These are phyloP conservation scores for Cadophora gregata DNA, from an alignment of 2,329 filamentous ascomycete species.

Conservation along the genomic window DNA sequence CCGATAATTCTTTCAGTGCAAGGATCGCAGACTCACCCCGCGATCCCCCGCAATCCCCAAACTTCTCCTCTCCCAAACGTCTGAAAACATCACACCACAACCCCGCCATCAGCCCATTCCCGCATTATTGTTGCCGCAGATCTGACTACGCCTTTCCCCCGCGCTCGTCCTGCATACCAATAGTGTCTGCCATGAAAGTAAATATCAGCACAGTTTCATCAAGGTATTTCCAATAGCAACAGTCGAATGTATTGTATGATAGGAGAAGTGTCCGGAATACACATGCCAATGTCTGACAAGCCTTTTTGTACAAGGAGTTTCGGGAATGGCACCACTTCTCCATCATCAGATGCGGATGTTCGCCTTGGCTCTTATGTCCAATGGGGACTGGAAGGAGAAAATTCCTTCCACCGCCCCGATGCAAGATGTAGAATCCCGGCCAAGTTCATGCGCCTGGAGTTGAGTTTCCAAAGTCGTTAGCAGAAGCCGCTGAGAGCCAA, in stretches of 20 bases:
- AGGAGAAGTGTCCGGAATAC: neutral
- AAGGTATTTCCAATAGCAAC: neutral
- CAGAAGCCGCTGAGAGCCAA: too few species aligned
- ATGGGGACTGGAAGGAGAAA: neutral
- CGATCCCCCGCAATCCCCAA: conserved; percentile 16
- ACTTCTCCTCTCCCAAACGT: neutral
- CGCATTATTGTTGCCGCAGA: neutral
- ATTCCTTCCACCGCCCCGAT: too few species aligned
- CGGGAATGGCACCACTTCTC: neutral
- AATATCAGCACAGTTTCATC: neutral
- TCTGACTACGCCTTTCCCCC: conserved; percentile 39
- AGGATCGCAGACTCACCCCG: conserved; percentile 1
- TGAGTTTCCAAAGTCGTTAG: too few species aligned
- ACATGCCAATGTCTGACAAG: neutral
- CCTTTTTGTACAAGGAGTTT: neutral
- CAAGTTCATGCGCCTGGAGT: too few species aligned
- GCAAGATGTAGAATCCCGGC: too few species aligned
- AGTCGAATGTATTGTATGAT: neutral
- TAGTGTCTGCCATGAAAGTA: conserved; percentile 39
- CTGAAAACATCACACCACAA: conserved; percentile 1
- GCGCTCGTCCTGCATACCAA: conserved; percentile 60
- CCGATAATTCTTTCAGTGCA: neutral
- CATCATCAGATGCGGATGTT: neutral
- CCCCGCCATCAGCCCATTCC: neutral
- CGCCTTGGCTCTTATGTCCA: too few species aligned